Conservation (phyloP, 1,139 yeast genomes). For the Schwanniomyces etchellsii region DNA sequence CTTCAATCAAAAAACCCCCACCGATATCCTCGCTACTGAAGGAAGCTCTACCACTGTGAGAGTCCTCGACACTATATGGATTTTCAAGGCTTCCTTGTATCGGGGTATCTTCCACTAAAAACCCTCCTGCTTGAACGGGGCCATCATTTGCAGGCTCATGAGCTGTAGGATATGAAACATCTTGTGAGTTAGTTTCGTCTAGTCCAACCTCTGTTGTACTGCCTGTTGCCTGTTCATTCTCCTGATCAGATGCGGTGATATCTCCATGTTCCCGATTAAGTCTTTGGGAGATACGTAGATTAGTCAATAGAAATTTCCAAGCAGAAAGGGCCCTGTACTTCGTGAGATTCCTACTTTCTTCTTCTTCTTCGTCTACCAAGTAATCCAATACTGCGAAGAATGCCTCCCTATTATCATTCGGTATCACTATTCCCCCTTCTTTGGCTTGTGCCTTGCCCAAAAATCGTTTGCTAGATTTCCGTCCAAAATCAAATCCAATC, state of each 20-base stretch:
- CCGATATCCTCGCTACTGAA: not conserved
- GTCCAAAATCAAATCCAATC: constrained; percentile 73
- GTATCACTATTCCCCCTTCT: constrained; percentile 75
- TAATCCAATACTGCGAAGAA: constrained; percentile 51
- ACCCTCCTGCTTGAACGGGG: not conserved
- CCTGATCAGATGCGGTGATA: constrained; percentile 1
- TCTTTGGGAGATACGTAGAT: constrained; percentile 65
- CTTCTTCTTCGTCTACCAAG: constrained; percentile 50
- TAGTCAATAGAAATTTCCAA: constrained; percentile 73
- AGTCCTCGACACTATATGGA: too few relatives aligned
- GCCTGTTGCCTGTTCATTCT: not conserved
- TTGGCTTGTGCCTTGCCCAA: constrained; percentile 45
- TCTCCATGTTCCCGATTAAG: constrained; percentile 61
- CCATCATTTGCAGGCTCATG: not conserved
- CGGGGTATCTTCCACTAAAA: not conserved
- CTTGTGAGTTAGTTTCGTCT: not conserved
- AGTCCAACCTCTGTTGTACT: not conserved
- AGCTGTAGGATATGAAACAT: not conserved
- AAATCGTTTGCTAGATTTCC: constrained; percentile 18
- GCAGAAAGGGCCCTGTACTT: constrained; percentile 52
- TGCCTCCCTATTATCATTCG: constrained; percentile 61
- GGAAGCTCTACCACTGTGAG: too few relatives aligned
- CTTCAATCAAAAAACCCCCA: constrained; percentile 1
- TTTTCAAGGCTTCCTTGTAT: not conserved
- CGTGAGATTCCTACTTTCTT: constrained; percentile 38